Evolutionary conservation across 2,329 filamentous ascomycete species (phyloP).

Genomic region (Fusarium virguliforme): DNA sequence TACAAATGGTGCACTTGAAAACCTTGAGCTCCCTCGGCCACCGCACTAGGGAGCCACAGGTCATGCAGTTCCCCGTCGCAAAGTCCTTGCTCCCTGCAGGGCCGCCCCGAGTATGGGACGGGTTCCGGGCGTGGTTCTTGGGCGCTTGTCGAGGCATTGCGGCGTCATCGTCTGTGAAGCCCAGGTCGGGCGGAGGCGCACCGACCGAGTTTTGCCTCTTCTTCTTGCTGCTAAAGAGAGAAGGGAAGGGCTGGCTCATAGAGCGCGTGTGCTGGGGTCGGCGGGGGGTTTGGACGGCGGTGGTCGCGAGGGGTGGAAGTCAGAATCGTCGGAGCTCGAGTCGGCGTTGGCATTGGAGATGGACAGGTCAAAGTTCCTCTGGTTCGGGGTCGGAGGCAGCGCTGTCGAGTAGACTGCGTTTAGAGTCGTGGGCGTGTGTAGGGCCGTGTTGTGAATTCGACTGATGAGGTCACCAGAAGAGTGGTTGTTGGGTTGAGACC

Average conservation of each 20-base stretch:
- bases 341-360: conserved; percentile 55
- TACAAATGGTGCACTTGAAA: conserved; percentile 87
- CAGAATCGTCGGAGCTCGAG: conserved; percentile 64
- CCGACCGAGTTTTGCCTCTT: conserved; percentile 65
- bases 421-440: conserved; percentile 54
- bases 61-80: conserved; percentile 84
- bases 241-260: conserved; percentile 85
- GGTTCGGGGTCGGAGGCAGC: conserved; percentile 22
- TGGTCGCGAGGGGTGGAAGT: conserved; percentile 53
- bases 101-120: conserved; percentile 54
- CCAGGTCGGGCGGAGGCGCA: conserved; percentile 55
- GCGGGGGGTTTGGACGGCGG: conserved; percentile 44
- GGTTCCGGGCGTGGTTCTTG: conserved; percentile 49
- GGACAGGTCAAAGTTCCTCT: conserved; percentile 49
- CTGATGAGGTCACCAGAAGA: conserved; percentile 55
- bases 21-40: conserved; percentile 82
- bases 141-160: conserved; percentile 48
- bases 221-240: conserved; percentile 75
- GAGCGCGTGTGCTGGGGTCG: conserved; percentile 66
- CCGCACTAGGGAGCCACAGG: conserved; percentile 84
- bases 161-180: conserved; percentile 51
- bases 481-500: conserved; percentile 51
- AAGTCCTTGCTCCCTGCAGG: conserved; percentile 68
- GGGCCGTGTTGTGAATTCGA: conserved; percentile 57
- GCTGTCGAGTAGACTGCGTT: conserved; percentile 40